These are phyloP conservation scores for Clonostachys byssicola DNA, from an alignment of 2,329 filamentous ascomycete species.

Conservation along the genomic window DNA sequence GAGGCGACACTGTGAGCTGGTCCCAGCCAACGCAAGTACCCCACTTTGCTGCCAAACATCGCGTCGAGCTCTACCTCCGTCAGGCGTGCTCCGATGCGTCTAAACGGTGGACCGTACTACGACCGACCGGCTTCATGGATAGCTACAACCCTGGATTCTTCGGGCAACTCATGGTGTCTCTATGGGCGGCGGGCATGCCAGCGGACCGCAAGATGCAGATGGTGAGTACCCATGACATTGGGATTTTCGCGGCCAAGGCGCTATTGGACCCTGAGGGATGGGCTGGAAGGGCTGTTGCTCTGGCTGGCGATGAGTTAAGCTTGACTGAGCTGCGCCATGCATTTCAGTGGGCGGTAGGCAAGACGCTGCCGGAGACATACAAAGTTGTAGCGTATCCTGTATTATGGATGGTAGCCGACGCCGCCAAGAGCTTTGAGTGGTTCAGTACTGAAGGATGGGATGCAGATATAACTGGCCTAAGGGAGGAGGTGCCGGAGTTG, in stretches of 20 bases:
- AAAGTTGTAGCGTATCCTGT: slow-evolving; percentile 5
- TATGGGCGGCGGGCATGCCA: slow-evolving; percentile 15
- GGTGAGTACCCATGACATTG: slow-evolving; percentile 16
- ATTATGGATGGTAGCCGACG: slow-evolving; percentile 8
- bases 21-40: slow-evolving; percentile 7
- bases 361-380: slow-evolving; percentile 4
- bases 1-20: slow-evolving; percentile 10
- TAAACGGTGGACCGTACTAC: slow-evolving; percentile 14
- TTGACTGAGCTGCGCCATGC: slow-evolving; percentile 3
- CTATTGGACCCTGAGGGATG: slow-evolving; percentile 7
- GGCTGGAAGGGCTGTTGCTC: slow-evolving; percentile 6
- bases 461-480: slow-evolving; percentile 4
- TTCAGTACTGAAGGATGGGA: slow-evolving; percentile 5
- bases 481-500: slow-evolving; percentile 4
- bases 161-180: slow-evolving; percentile 15
- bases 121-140: slow-evolving; percentile 19
- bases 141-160: slow-evolving; percentile 14
- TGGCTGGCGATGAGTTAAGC: slow-evolving; percentile 9
- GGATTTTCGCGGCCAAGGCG: slow-evolving; percentile 9
- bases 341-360: not conserved
- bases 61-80: slow-evolving; percentile 9
- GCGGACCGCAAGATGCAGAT: slow-evolving; percentile 13
- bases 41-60: slow-evolving; percentile 11
- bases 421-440: slow-evolving; percentile 10
- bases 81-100: slow-evolving; percentile 2